Base-by-base conservation (phyloP, 2,329 filamentous ascomycete genomes). In the Diplocarpon rosae region DNA sequence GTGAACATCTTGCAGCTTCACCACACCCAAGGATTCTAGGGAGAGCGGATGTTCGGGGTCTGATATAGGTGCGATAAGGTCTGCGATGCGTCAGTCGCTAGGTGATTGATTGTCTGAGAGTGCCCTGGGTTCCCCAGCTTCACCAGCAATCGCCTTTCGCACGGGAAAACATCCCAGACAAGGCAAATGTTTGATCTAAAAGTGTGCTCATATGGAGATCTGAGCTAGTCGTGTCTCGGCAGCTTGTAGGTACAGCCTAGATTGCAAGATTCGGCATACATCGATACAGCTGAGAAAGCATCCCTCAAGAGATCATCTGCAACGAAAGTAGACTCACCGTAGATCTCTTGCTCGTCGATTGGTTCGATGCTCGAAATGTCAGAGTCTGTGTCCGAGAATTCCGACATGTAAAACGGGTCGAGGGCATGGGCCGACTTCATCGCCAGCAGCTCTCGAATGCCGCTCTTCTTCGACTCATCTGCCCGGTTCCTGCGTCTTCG, bases 271-370 rank as follows among this genome's bases (percentile, higher is more conserved):
- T 24, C 20, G 20, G 20, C 20, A 3, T 4, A 24, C 20, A 24
- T 24, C 20, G 4, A 7, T 24, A 24, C 20, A 24, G 20, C 20
- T 7, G 20, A 7, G 20, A 24, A 24, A 24, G 20, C 20, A 4
- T 24, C 20, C 7, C 20, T 7, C 20, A 3, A 3, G 20, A 7
- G 20, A 3, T 24, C 20, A 7, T 24, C 7, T 7, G 3, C 20
- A 24, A 7, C 20, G 16, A 13, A 20, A 27, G 13, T 11, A 32
- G 30, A 48, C 59, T 53, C 68, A 92, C 87, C 88, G 62, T 90
- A 98, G 34, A 98, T 90, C 66, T 98, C 92, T 64, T 95, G 92
- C 63, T 93, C 86, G 61, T 98, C 92, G 55, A 98, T 95, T 46
- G 85, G 84, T 56, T 96, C 89, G 30, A 80, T 71, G 1, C 70